A percentile compares a stretch with the other conserved stretches of the same genome.
phyloP scores from a whole-genome alignment of 1,139 yeast species.

The Eremothecium cymbalariae region DNA sequence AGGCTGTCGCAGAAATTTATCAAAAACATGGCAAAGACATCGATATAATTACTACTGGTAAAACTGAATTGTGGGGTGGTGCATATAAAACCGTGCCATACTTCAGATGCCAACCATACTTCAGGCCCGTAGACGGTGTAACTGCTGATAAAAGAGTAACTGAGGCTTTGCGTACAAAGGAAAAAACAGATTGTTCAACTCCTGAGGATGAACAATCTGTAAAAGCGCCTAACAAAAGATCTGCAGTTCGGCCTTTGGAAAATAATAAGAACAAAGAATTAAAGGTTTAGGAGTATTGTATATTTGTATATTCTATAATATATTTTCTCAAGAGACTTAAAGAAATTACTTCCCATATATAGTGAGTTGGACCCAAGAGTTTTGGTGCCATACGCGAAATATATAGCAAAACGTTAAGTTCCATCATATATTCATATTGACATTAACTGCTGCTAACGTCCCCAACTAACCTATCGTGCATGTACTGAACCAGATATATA shows the following conservation, averaged over 20 bases:
- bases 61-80: constrained; percentile 67
- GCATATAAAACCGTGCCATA: constrained; percentile 76
- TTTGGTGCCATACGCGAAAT: no score
- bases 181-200: constrained; percentile 8
- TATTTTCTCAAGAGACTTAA: no score
- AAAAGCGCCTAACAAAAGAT: constrained; percentile 14
- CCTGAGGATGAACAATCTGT: constrained; percentile 5
- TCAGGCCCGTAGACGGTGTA: constrained; percentile 74
- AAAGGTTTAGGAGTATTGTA: no score
- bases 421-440: no score
- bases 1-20: constrained; percentile 50
- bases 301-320: no score
- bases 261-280: constrained; percentile 11
- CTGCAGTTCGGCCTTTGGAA: constrained; percentile 16
- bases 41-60: constrained; percentile 51
- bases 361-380: no score
- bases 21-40: constrained; percentile 34
- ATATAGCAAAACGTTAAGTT: no score
- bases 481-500: no score
- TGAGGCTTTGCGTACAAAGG: constrained; percentile 24
- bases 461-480: no score
- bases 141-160: constrained; percentile 40
- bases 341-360: no score
- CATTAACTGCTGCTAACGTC: no score
- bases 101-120: constrained; percentile 96